phyloP scores from a whole-genome alignment of 2,329 filamentous ascomycete genomes.

The Capronia coronata region DNA sequence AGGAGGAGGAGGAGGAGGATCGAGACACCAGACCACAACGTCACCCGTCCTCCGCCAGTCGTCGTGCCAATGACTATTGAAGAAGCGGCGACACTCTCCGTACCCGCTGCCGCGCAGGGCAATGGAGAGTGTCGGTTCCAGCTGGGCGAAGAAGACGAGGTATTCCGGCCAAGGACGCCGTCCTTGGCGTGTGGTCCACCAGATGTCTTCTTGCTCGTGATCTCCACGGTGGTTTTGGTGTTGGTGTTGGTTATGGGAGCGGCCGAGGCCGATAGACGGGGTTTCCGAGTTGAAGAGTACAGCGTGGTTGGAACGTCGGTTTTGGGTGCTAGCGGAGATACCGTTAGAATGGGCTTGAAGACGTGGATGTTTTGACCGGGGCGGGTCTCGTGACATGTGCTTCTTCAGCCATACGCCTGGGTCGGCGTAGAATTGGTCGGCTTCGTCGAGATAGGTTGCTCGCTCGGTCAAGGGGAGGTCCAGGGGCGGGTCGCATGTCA shows the following conservation, averaged over 20 bases:
- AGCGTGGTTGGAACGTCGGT: conserved; percentile 1
- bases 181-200: too few species aligned
- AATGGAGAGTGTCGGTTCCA: conserved; percentile 46
- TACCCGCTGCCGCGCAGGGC: conserved; percentile 46
- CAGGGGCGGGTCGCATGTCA: conserved; percentile 86
- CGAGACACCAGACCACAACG: conserved; percentile 54
- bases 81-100: conserved; percentile 53
- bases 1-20: too few species aligned
- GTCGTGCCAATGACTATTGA: conserved; percentile 58
- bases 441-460: conserved; percentile 72
- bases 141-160: conserved; percentile 50
- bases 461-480: conserved; percentile 57
- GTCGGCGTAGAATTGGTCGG: conserved; percentile 76
- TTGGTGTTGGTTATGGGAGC: too few species aligned
- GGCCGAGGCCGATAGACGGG: too few species aligned
- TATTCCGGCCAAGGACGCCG: conserved; percentile 44
- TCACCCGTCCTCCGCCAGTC: conserved; percentile 56
- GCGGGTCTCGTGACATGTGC: conserved; percentile 43
- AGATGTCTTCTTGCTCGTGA: too few species aligned
- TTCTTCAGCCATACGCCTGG: conserved; percentile 52
- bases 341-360: neutral
- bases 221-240: too few species aligned
- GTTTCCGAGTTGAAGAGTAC: neutral
- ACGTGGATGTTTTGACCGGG: conserved; percentile 14
- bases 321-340: conserved; percentile 32